Evolutionary conservation across 176 grass and related monocot genomes (phyloP), one percentile per base, ranked within the genome.

Genomic region (Alloteropsis semialata): DNA sequence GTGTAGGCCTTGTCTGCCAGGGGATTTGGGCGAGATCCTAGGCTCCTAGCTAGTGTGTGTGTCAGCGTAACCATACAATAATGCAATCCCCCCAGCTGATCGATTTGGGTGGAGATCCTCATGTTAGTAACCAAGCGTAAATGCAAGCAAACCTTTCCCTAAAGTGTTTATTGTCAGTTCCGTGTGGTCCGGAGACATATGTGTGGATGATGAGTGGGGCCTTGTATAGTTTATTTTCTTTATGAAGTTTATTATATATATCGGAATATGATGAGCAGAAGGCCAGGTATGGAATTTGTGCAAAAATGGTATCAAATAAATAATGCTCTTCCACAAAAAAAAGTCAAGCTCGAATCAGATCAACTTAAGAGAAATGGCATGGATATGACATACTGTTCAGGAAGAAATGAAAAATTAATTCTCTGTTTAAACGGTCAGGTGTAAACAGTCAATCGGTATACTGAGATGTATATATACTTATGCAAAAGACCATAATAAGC

Each of bases 1-100:
- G 68, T 38, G 82, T 55, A 77, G 82, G 55, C 64, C 75, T 65
- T 83, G 79, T 74, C 88, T 79, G 79, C 65, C 13, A 64, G 75
- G 7, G 51, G 69, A 89, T 84, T 76, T 68, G n/a, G 45, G 30
- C 10, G 43, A 54, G 76, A 85, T 89, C 70, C 57, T 66, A 2
- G 39, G n/a, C n/a, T n/a, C n/a, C n/a, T n/a, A n/a, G n/a, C n/a
- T n/a, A n/a, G n/a, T n/a, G n/a, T n/a, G n/a, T n/a, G n/a, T 83
- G 86, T 38, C 84, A 56, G 10, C 6, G n/a, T n/a, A 53, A 49
- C 36, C 65, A 45, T 58, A 15, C 32, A 75, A 58, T n/a, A n/a
- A n/a, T n/a, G n/a, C n/a, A n/a, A n/a, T n/a, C n/a, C 56, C 22
- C 33, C 21, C 28, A 69, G 39, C 7, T 17, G 33, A 41, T 57